Conservation (phyloP, 768 basidiomycete genomes). For the Xanthoconium stramineum region DNA sequence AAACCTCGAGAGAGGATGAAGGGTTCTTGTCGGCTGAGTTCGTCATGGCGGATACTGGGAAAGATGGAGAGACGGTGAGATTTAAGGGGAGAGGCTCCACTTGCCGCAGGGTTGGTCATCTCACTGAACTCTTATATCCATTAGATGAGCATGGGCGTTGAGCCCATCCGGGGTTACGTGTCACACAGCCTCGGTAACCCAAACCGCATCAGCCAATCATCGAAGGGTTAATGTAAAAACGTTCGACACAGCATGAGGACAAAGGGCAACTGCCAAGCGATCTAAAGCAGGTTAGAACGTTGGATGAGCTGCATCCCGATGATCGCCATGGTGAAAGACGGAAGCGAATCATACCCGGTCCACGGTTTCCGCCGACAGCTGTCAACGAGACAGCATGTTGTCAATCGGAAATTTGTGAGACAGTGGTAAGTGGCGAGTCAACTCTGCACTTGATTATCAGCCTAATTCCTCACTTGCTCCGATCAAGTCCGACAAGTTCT, state of each 20-base stretch:
- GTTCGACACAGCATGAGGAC: slow-evolving; percentile 1
- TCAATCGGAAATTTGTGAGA: background rate
- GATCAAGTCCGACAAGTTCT: background rate
- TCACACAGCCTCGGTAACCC: background rate
- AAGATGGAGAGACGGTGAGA: background rate
- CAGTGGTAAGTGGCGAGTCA: too few relatives aligned
- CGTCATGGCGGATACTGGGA: slow-evolving; percentile 10
- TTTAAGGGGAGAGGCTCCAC: background rate
- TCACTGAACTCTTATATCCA: slow-evolving; percentile 2
- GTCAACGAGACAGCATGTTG: background rate
- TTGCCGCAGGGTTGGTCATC: background rate
- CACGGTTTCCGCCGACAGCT: background rate
- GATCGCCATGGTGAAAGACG: slow-evolving; percentile 6
- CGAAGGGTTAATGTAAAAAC: slow-evolving; percentile 5
- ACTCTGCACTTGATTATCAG: background rate
- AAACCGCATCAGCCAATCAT: background rate
- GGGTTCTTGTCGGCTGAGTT: background rate
- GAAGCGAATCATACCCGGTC: background rate
- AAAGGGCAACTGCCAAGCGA: background rate
- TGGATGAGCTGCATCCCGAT: background rate
- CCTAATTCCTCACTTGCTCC: background rate
- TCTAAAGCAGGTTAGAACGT: background rate
- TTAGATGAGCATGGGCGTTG: background rate
- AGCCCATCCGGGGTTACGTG: background rate
- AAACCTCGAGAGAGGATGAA: slow-evolving; percentile 22